A percentile compares a stretch with the other conserved stretches of the same genome.
Conservation (phyloP, 257 asterid genomes). For the Plantago major region DNA sequence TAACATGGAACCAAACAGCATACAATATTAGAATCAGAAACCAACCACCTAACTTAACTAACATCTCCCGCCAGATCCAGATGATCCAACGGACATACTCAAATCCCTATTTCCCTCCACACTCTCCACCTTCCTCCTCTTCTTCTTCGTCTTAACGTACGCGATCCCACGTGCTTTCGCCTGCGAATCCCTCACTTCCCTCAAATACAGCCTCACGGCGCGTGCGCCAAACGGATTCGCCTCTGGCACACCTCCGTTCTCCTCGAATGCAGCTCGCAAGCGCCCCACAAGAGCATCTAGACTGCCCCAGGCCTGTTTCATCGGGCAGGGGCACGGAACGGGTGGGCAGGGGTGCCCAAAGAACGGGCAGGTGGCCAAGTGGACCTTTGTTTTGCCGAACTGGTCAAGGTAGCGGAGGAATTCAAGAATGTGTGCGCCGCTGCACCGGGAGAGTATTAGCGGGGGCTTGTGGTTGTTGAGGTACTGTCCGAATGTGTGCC, state of each 20-base stretch:
- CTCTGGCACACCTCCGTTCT: constrained; percentile 54
- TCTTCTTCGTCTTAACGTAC: constrained; percentile 58
- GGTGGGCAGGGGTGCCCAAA: constrained; percentile 52
- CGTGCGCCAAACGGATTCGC: constrained; percentile 56
- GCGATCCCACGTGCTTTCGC: constrained; percentile 55
- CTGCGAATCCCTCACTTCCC: constrained; percentile 59
- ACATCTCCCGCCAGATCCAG: constrained; percentile 25
- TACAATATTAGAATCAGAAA: too few relatives aligned
- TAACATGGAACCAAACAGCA: too few relatives aligned
- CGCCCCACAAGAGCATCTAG: constrained; percentile 63
- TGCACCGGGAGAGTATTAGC: constrained; percentile 48
- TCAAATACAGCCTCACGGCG: constrained; percentile 49
- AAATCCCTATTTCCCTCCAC: constrained; percentile 10
- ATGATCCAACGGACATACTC: constrained; percentile 22
- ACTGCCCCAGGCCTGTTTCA: constrained; percentile 61
- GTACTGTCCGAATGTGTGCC: constrained; percentile 60
- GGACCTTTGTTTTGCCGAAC: constrained; percentile 50
- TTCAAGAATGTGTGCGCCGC: constrained; percentile 59
- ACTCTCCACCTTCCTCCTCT: constrained; percentile 31
- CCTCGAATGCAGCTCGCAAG: constrained; percentile 61
- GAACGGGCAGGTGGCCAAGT: constrained; percentile 37
- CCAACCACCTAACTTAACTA: constrained; percentile 17
- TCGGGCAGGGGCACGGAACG: constrained; percentile 52
- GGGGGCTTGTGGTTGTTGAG: constrained; percentile 62
- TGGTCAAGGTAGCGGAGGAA: constrained; percentile 50